These are phyloP conservation scores for Setomelanomma holmii DNA, from an alignment of 2,329 filamentous ascomycete genomes.

Conservation along the genomic window DNA sequence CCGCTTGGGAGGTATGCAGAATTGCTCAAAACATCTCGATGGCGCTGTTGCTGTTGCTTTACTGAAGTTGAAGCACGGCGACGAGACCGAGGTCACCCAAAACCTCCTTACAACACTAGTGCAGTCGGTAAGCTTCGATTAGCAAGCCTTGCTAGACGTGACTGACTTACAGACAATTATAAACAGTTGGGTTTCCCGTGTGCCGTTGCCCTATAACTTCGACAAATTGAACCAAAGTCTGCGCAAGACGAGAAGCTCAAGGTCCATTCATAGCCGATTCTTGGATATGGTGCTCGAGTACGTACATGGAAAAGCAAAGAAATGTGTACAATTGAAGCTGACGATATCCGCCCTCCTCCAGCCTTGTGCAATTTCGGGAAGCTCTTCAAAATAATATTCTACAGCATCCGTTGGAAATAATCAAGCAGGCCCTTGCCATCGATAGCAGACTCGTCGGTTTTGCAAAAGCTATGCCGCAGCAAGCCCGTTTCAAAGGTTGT, in stretches of 20 bases:
- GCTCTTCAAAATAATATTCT: slow-evolving; percentile 5
- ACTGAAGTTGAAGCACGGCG: slow-evolving; percentile 22
- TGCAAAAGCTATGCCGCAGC: slow-evolving; percentile 18
- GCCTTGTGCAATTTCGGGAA: slow-evolving; percentile 24
- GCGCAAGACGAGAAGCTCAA: background rate
- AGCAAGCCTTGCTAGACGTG: background rate
- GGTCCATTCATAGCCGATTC: slow-evolving; percentile 19
- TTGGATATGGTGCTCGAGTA: slow-evolving; percentile 16
- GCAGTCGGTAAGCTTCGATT: slow-evolving; percentile 9
- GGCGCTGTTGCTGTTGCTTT: slow-evolving; percentile 35
- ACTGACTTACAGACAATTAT: slow-evolving; percentile 14
- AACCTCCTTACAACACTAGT: slow-evolving; percentile 23
- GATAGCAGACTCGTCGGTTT: slow-evolving; percentile 24
- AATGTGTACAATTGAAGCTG: background rate
- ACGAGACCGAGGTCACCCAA: slow-evolving; percentile 16
- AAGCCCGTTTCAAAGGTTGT: slow-evolving; percentile 16
- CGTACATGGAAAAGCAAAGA: background rate
- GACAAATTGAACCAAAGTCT: slow-evolving; percentile 14
- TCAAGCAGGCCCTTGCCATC: slow-evolving; percentile 18
- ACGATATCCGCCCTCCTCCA: slow-evolving; percentile 11
- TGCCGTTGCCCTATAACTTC: slow-evolving; percentile 25
- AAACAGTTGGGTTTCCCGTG: slow-evolving; percentile 35
- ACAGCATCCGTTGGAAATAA: slow-evolving; percentile 8
- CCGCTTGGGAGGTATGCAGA: slow-evolving; percentile 21
- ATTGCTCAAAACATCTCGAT: slow-evolving; percentile 34